Base-by-base conservation (phyloP, 305 asterid genomes). In the Fraxinus albicans region DNA sequence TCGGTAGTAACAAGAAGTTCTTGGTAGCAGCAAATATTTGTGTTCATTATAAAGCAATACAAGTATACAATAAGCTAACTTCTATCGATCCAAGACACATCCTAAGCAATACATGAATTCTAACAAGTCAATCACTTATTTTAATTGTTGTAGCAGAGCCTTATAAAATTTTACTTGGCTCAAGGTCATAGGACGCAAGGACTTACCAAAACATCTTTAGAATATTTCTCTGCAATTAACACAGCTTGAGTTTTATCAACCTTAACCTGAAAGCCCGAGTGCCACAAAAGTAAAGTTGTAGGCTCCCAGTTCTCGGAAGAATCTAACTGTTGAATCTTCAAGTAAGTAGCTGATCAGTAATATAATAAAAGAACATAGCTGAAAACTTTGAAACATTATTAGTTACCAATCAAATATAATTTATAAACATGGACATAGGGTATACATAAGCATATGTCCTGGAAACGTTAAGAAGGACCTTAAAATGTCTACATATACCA, bases 251-350 rank as follows among this genome's bases (percentile, higher is more conserved):
- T 90, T 70, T 87, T 88, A 79, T 92, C 92, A 83, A 91, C 94
- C 87, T 89, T 91, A 82, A 94, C 93, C 89, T 90, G 96, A 91
- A 90, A 94, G 80, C 94, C 91, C 27, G 97, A 89, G 75, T 91
- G 89, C 81, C 91, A 86, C 88, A 95, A 85, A 85, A 84, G 79
- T 60, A 95, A 76, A 42, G 91, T 94, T 58, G 94, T 87, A 7
- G 86, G 91, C 88, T 93, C 98, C 98, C 98, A 96, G 75, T 89
- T 90, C 89, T 96, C 98, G 77, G 97, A 86, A 77, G 97, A 83
- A 83, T 90, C 95, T 40, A 92, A 84, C 97, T 94, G 97, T 85
- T 83, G 75, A 84, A 83, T 67, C 75, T 77, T 81, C 76, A 76
- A 77, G 73, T 21, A 83, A 80, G 55, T 50, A 40, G 67, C 23